Evolutionary conservation across 1,139 yeast species (phyloP).

Genomic region (Blastobotrys indianensis): DNA sequence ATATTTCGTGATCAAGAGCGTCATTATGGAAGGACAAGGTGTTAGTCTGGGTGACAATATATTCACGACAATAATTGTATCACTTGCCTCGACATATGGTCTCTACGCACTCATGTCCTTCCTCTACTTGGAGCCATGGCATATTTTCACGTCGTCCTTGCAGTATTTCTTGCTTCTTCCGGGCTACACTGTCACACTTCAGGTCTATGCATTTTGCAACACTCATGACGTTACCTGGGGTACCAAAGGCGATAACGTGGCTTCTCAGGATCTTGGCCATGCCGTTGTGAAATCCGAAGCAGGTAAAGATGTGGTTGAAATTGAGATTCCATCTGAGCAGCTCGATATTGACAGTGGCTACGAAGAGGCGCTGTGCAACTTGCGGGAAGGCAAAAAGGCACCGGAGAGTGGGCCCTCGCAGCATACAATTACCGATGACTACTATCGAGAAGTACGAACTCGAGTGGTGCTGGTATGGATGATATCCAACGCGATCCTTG

Average conservation of each 20-base stretch:
- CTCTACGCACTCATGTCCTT: conserved; percentile 72
- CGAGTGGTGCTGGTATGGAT: conserved; percentile 92
- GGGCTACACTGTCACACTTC: conserved; percentile 85
- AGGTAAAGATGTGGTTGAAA: conserved; percentile 59
- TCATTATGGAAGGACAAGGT: conserved; percentile 39
- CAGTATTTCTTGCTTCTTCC: conserved; percentile 88
- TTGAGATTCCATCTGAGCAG: conserved; percentile 87
- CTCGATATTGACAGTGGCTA: conserved; percentile 85
- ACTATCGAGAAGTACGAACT: conserved; percentile 90
- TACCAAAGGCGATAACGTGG: conserved; percentile 85
- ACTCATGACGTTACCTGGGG: conserved; percentile 98
- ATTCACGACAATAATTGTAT: conserved; percentile 73
- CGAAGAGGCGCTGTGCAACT: conserved; percentile 66
- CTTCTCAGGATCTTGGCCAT: conserved; percentile 57
- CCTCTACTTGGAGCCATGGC: conserved; percentile 92
- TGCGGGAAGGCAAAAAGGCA: conserved; percentile 60
- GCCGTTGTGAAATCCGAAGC: conserved; percentile 53
- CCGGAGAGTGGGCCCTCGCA: conserved; percentile 48
- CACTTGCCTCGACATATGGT: conserved; percentile 83
- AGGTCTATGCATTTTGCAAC: conserved; percentile 90
- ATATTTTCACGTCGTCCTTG: conserved; percentile 70
- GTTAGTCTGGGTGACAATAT: conserved; percentile 39
- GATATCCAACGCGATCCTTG: conserved; percentile 68
- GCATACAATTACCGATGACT: conserved; percentile 67
- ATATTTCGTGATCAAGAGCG: conserved; percentile 60